phyloP scores from a whole-genome alignment of 2,329 filamentous ascomycete species.

The Sordariomycetes sp. region DNA sequence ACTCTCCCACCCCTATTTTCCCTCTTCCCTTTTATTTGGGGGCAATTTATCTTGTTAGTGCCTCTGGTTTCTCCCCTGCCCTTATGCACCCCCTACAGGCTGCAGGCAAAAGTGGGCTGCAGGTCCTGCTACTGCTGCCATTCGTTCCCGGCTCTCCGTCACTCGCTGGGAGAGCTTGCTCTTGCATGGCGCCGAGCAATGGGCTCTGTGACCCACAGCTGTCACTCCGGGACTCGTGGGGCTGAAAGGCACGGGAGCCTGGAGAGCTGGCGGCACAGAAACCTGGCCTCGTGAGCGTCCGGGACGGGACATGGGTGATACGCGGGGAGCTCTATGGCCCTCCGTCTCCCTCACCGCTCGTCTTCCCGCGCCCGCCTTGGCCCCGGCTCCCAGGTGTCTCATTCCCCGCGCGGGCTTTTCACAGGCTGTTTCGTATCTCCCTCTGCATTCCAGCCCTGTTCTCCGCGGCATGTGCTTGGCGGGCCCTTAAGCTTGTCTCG shows the following conservation, averaged over 20 bases:
- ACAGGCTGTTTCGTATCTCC: not conserved
- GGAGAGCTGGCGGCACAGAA: no score
- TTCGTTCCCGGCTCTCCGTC: not conserved
- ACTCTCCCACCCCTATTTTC: no score
- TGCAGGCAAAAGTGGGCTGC: no score
- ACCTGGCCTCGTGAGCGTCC: not conserved
- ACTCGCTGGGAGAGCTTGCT: no score
- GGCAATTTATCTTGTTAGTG: not conserved
- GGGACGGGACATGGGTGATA: not conserved
- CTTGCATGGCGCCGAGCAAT: not conserved
- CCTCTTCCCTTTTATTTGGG: no score
- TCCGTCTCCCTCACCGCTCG: not conserved
- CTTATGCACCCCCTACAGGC: no score
- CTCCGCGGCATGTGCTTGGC: not conserved
- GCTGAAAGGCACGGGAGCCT: no score
- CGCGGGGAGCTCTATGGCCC: not conserved
- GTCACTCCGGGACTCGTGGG: no score
- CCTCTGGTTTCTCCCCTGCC: not conserved
- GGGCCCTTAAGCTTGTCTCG: not conserved
- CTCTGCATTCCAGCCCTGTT: not conserved
- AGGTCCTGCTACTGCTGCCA: not conserved
- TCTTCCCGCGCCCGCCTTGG: not conserved
- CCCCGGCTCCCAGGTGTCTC: not conserved
- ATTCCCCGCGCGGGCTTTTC: not conserved
- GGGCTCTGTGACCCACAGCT: no score